Percentiles rank a stretch among this genome's conserved stretches.
Evolutionary conservation across 2,329 filamentous ascomycete species (phyloP).

Genomic region (Penicillium sp.): DNA sequence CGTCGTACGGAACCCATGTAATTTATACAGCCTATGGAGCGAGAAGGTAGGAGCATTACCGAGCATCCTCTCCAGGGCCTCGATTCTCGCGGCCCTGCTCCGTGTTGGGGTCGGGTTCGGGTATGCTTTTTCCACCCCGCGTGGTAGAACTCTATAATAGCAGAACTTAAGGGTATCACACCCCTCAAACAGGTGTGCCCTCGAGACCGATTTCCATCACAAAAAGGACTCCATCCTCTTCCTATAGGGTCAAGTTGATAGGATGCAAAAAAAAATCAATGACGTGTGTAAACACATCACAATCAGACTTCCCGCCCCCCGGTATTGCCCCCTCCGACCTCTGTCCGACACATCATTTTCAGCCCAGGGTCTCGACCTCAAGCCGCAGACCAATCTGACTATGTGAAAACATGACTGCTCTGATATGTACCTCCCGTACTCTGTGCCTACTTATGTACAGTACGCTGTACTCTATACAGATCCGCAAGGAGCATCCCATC

Average conservation of each 20-base stretch:
- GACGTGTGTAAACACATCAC: constrained; percentile 9
- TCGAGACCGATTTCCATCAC: background rate
- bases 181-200: background rate
- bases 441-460: background rate
- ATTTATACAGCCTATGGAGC: background rate
- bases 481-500: constrained; percentile 27
- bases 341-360: constrained; percentile 15
- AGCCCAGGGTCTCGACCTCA: constrained; percentile 11
- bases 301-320: background rate
- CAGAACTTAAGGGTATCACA: background rate
- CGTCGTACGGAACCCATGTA: background rate
- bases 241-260: background rate
- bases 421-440: constrained; percentile 1
- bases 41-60: background rate
- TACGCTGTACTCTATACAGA: background rate
- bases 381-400: background rate
- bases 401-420: constrained; percentile 1
- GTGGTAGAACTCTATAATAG: background rate
- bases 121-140: background rate
- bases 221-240: background rate
- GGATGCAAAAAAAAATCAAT: constrained; percentile 5
- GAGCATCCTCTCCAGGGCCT: background rate
- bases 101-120: background rate
- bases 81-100: background rate
- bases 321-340: background rate